A percentile compares a stretch with the other conserved stretches of the same genome.
Evolutionary conservation across 352 stramenopile species (phyloP).

Genomic region (Globisporangium yorkense): DNA sequence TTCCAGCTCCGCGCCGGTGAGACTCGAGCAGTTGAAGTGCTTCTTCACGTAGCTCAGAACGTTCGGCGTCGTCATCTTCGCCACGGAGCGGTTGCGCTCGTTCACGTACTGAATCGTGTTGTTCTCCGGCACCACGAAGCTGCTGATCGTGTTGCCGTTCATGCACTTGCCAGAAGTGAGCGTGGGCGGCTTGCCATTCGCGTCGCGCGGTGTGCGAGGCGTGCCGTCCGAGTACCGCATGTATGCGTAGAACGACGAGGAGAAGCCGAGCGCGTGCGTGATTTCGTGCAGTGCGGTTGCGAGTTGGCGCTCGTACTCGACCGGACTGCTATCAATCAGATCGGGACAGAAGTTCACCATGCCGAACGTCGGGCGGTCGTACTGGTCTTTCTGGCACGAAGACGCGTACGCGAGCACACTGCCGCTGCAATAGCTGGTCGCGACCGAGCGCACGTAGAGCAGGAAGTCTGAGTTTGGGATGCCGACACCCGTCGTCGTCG

Average conservation of each 20-base stretch:
- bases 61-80: slow-evolving; percentile 64
- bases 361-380: slow-evolving; percentile 75
- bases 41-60: slow-evolving; percentile 48
- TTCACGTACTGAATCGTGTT: slow-evolving; percentile 51
- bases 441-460: slow-evolving; percentile 55
- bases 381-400: slow-evolving; percentile 83
- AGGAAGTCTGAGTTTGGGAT: slow-evolving; percentile 57
- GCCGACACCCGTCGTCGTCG: slow-evolving; percentile 21
- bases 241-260: slow-evolving; percentile 63
- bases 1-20: slow-evolving; percentile 72
- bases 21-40: slow-evolving; percentile 59
- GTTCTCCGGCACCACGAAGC: slow-evolving; percentile 25
- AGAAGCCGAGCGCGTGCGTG: slow-evolving; percentile 77
- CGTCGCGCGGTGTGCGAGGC: slow-evolving; percentile 51
- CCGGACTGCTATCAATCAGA: slow-evolving; percentile 46
- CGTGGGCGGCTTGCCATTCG: slow-evolving; percentile 27
- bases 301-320: slow-evolving; percentile 59
- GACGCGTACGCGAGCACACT: slow-evolving; percentile 67
- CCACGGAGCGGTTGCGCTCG: slow-evolving; percentile 48
- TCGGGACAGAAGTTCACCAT: slow-evolving; percentile 82
- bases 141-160: slow-evolving; percentile 43
- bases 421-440: slow-evolving; percentile 41
- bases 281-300: slow-evolving; percentile 78
- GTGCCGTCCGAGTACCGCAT: slow-evolving; percentile 67
- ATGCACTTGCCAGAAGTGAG: slow-evolving; percentile 26